A percentile compares a stretch with the other conserved stretches of the same genome.
phyloP scores from a whole-genome alignment of 192 early-diverging fungal species.

The Rhizophagus clarus region DNA sequence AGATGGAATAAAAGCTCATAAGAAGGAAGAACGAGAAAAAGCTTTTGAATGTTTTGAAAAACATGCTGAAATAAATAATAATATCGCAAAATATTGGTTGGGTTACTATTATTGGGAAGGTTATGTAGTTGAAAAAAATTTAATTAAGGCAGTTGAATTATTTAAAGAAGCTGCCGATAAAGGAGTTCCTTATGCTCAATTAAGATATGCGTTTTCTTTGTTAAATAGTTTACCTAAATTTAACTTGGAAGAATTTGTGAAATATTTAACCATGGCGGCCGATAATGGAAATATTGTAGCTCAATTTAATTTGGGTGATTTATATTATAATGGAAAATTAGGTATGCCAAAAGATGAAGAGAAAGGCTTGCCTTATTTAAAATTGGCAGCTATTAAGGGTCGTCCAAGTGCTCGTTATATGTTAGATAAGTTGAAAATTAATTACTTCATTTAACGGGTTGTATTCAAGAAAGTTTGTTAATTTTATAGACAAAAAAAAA shows the following conservation, averaged over 20 bases:
- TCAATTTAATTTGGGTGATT: background rate
- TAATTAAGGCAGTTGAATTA: background rate
- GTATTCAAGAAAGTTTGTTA: background rate
- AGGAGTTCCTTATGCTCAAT: background rate
- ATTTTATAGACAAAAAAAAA: too few relatives aligned
- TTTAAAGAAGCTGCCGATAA: background rate
- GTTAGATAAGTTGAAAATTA: background rate
- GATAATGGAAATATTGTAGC: constrained; percentile 6
- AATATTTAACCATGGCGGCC: background rate
- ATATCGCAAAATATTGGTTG: background rate
- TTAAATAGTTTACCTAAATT: background rate
- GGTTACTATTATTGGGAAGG: background rate
- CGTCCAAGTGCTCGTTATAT: too few relatives aligned
- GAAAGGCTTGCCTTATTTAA: background rate
- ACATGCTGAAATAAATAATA: too few relatives aligned
- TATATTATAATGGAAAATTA: constrained; percentile 3
- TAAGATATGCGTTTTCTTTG: background rate
- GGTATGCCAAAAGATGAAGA: background rate
- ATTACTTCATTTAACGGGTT: too few relatives aligned
- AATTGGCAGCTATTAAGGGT: background rate
- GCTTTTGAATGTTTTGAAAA: too few relatives aligned
- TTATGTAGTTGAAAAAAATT: background rate
- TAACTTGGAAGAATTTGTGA: background rate
- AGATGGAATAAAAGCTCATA: background rate
- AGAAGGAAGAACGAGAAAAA: background rate